phyloP scores from a whole-genome alignment of 2,329 filamentous ascomycete genomes.

The Aspergillus proliferans region DNA sequence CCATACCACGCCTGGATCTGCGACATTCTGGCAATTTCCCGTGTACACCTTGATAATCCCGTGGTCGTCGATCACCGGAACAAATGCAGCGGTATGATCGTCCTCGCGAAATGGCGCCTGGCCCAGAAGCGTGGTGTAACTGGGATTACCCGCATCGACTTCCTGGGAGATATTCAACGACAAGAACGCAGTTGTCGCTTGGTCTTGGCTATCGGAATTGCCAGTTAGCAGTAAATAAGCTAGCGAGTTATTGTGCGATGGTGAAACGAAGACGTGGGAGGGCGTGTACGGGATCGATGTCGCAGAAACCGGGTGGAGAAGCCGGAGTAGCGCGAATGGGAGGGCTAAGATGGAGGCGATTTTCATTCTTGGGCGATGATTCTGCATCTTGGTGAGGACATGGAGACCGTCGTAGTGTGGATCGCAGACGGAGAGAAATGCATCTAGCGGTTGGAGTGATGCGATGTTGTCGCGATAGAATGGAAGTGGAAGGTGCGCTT shows the following conservation, averaged over 20 bases:
- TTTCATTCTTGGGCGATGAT: not conserved
- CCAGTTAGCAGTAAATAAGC: constrained; percentile 66
- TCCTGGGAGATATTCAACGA: constrained; percentile 59
- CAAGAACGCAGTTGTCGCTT: constrained; percentile 45
- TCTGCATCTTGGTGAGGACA: not conserved
- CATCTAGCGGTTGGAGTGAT: not conserved
- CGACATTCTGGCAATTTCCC: constrained; percentile 60
- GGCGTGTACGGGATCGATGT: constrained; percentile 66
- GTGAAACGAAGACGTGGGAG: constrained; percentile 60
- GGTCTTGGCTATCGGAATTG: constrained; percentile 32
- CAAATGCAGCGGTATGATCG: constrained; percentile 57
- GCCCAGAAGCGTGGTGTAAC: constrained; percentile 22
- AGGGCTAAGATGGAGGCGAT: not conserved
- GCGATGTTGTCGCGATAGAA: not conserved
- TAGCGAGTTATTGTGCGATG: constrained; percentile 45
- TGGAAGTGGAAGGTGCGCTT: not conserved
- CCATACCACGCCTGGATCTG: constrained; percentile 57
- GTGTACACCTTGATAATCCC: constrained; percentile 68
- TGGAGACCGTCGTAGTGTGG: not conserved
- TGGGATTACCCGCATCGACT: constrained; percentile 45
- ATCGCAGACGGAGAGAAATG: not conserved
- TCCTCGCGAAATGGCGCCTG: constrained; percentile 24
- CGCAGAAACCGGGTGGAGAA: constrained; percentile 20
- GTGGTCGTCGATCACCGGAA: constrained; percentile 59
- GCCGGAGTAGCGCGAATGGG: constrained; percentile 13